Evolutionary conservation across 1,284 basidiomycete genomes (phyloP), one percentile per base, ranked within the genome.

Genomic region (Phaffia rhodozyma): DNA sequence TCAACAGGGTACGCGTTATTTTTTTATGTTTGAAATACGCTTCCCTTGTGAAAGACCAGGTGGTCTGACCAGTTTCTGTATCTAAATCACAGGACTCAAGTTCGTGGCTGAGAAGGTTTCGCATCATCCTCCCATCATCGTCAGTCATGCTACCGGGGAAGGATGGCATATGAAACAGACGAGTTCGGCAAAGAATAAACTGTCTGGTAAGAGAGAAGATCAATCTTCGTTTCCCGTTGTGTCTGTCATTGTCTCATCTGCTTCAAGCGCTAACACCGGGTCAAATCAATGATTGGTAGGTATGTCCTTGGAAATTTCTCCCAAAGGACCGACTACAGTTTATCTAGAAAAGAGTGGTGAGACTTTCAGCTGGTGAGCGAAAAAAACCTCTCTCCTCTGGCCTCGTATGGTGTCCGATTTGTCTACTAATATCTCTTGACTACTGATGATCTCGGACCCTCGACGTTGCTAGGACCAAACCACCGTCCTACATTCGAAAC

Each of bases 41-140:
- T 11, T 43, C 13, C 38, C 68, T 69, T 70, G 49, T 29, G 63
- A 48, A 5, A 0, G 32, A 23, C 11, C n/a, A 7, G 34, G 43
- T 2, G 38, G 13, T 4, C 18, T 32, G 20, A 23, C 4, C 9
- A 6, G 20, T 30, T 30, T 25, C n/a, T 7, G 51, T 61, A 30
- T 16, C 43, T 34, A 6, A 1, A 20, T 23, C 38, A 13, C 30
- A 84, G 32, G 71, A 67, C 79, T 71, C 72, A 59, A 84, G 82
- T 90, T 91, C 72, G 81, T 93, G 59, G 84, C 87, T 58, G 90
- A 93, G 76, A 93, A 93, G 77, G 89, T 92, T 61, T 83, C 82
- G 55, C 91, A 93, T 73, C 84, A 89, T 69, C 91, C 91, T 11
- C 74, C 75, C 1, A 78, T 90, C 70, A 83, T 91, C 71, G 89